These are phyloP conservation scores for Amesomyces nigricolor DNA, from an alignment of 2,329 filamentous ascomycete species.

Conservation along the genomic window DNA sequence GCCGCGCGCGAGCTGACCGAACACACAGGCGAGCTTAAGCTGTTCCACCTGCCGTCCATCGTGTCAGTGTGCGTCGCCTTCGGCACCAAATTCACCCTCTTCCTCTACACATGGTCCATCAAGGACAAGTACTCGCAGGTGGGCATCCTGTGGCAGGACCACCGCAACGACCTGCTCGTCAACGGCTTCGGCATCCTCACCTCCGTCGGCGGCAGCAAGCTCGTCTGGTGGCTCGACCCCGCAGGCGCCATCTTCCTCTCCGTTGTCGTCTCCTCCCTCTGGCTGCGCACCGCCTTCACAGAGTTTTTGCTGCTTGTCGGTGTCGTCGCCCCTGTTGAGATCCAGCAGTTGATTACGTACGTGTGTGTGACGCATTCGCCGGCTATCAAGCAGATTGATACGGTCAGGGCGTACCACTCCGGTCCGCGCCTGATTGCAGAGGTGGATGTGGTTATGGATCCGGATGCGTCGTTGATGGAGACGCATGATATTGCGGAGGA, in stretches of 20 bases:
- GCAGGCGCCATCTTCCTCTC: constrained; percentile 84
- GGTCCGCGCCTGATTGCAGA: constrained; percentile 87
- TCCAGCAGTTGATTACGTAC: constrained; percentile 92
- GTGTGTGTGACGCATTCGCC: constrained; percentile 89
- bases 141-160: constrained; percentile 90
- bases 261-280: constrained; percentile 68
- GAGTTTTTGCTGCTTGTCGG: constrained; percentile 92
- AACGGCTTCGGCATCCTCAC: constrained; percentile 91
- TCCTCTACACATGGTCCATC: constrained; percentile 87
- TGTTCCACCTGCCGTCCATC: constrained; percentile 75
- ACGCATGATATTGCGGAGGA: constrained; percentile 94
- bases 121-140: constrained; percentile 89
- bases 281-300: constrained; percentile 76
- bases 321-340: constrained; percentile 76
- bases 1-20: constrained; percentile 64
- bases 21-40: constrained; percentile 48
- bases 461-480: constrained; percentile 61
- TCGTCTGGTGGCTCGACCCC: constrained; percentile 93
- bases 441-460: constrained; percentile 92
- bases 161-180: constrained; percentile 94
- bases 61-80: constrained; percentile 83
- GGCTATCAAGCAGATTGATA: constrained; percentile 80
- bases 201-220: constrained; percentile 81
- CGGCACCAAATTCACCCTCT: constrained; percentile 72
- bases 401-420: constrained; percentile 87